Evolutionary conservation across 192 early-diverging fungal genomes (phyloP).

Genomic region (Coemansia sp.): DNA sequence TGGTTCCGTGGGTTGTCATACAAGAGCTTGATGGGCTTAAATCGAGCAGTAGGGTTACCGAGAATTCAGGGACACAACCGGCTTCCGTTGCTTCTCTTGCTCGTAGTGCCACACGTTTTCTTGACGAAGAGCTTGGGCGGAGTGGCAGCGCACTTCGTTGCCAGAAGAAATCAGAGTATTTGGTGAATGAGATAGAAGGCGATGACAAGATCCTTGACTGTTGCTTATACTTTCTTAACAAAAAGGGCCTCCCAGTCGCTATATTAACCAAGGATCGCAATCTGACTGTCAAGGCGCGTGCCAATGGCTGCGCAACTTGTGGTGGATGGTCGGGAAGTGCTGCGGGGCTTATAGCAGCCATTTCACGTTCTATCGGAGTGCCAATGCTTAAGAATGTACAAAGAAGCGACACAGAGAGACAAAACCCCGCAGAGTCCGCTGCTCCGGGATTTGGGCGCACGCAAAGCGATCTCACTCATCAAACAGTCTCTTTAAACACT

Average conservation of each 20-base stretch:
- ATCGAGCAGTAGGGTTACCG: background rate
- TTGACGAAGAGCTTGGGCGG: constrained; percentile 22
- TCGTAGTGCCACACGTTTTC: constrained; percentile 33
- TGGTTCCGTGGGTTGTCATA: constrained; percentile 41
- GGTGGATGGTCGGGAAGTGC: constrained; percentile 20
- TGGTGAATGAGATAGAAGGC: constrained; percentile 22
- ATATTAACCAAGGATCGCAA: constrained; percentile 42
- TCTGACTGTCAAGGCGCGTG: constrained; percentile 36
- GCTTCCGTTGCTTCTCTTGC: constrained; percentile 16
- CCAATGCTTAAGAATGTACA: background rate
- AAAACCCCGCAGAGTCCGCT: background rate
- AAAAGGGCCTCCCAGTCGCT: constrained; percentile 26
- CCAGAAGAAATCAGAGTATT: constrained; percentile 41
- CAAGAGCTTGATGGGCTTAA: constrained; percentile 48
- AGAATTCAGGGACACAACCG: background rate
- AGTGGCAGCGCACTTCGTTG: constrained; percentile 27
- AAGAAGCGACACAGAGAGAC: background rate
- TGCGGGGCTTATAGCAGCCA: constrained; percentile 13
- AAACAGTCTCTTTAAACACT: background rate
- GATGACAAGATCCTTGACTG: constrained; percentile 50
- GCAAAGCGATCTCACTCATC: background rate
- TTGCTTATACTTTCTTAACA: constrained; percentile 44
- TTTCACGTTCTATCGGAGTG: constrained; percentile 7
- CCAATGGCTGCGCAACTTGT: constrained; percentile 41
- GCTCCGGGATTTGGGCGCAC: background rate